Conservation (phyloP, 1,139 yeast genomes). For the Candida sojae region DNA sequence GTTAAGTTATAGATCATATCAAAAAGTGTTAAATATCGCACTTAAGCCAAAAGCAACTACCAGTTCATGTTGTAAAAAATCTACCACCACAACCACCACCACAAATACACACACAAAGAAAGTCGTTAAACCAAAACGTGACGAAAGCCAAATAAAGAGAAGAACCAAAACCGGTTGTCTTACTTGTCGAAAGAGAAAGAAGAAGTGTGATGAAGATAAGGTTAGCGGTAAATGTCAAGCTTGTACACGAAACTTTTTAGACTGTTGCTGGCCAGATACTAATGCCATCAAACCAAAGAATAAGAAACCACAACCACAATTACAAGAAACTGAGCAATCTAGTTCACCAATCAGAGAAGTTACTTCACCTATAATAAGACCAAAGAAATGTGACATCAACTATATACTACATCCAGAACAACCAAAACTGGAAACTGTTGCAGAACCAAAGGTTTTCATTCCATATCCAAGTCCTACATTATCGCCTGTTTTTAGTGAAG, state of each 20-base stretch:
- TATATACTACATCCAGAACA: constrained; percentile 11
- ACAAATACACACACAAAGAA: constrained; percentile 17
- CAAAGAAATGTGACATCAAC: constrained; percentile 17
- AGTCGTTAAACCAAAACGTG: constrained; percentile 19
- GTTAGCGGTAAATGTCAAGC: constrained; percentile 51
- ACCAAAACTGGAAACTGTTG: constrained; percentile 1
- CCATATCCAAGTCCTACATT: constrained; percentile 24
- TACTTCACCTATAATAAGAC: constrained; percentile 9
- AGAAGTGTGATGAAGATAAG: constrained; percentile 48
- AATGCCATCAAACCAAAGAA: constrained; percentile 3
- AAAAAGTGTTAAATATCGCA: constrained; percentile 42
- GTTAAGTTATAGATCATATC: constrained; percentile 37
- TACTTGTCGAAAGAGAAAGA: constrained; percentile 48
- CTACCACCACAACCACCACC: constrained; percentile 15
- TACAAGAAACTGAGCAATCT: neutral
- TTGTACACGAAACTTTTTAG: constrained; percentile 48
- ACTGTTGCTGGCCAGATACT: constrained; percentile 45
- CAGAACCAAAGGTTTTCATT: constrained; percentile 8
- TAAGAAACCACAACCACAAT: constrained; percentile 1
- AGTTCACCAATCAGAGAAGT: neutral
- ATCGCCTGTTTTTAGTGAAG: constrained; percentile 20
- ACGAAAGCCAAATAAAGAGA: constrained; percentile 20
- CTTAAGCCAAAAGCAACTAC: constrained; percentile 21
- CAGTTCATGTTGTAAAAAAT: constrained; percentile 3
- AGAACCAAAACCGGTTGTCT: constrained; percentile 49